phyloP scores from a whole-genome alignment of 805 yeast genomes.

The Candida pseudofarinosa region DNA sequence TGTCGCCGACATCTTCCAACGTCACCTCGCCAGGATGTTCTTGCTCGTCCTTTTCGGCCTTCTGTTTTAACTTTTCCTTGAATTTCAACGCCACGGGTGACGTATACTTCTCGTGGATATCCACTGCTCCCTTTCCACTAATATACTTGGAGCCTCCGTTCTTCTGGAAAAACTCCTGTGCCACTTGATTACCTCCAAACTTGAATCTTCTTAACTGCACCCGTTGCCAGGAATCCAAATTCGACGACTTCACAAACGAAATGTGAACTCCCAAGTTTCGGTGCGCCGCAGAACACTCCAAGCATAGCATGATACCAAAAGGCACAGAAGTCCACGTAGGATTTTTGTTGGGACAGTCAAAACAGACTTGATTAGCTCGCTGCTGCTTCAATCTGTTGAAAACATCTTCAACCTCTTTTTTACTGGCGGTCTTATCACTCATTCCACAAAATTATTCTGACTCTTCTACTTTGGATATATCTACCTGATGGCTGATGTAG shows the following conservation, averaged over 20 bases:
- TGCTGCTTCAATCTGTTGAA: constrained; percentile 60
- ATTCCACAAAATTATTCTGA: constrained; percentile 11
- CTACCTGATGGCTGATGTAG: not conserved
- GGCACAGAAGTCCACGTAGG: constrained; percentile 99
- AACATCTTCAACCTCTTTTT: constrained; percentile 64
- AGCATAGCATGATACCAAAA: constrained; percentile 86
- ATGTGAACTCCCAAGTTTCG: constrained; percentile 95
- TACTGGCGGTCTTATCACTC: constrained; percentile 54
- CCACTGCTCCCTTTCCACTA: constrained; percentile 38
- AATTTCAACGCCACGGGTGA: constrained; percentile 76
- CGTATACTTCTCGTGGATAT: constrained; percentile 75
- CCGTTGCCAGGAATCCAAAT: constrained; percentile 91
- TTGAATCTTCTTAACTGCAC: constrained; percentile 88
- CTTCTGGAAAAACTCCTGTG: constrained; percentile 76
- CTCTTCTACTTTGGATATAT: not conserved
- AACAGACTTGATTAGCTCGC: constrained; percentile 79
- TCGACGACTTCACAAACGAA: constrained; percentile 88
- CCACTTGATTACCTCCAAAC: constrained; percentile 87
- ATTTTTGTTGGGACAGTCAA: constrained; percentile 89
- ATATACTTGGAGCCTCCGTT: constrained; percentile 80
- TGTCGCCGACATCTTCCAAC: constrained; percentile 46
- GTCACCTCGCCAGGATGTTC: constrained; percentile 72
- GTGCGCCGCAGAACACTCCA: constrained; percentile 94
- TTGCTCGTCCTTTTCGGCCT: constrained; percentile 60
- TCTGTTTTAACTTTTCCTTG: constrained; percentile 71